phyloP scores from a whole-genome alignment of 305 asterid species.

The Caryopteris hybrid region DNA sequence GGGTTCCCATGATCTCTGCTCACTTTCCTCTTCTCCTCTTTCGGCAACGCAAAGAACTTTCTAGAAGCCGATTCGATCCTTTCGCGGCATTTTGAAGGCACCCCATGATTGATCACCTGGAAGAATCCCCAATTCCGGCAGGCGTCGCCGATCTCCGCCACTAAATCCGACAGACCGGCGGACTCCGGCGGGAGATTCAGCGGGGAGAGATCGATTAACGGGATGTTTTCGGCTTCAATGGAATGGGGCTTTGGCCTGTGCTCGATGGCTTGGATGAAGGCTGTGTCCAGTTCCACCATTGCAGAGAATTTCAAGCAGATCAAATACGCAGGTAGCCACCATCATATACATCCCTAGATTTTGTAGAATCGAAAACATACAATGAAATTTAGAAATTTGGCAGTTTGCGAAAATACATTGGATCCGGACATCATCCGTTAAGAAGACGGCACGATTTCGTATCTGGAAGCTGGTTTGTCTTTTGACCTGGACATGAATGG shows the following conservation, averaged over 20 bases:
- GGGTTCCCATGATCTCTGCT: constrained; percentile 23
- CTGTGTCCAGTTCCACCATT: constrained; percentile 25
- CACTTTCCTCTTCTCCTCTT: constrained; percentile 31
- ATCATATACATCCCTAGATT: no score
- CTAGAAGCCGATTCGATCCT: constrained; percentile 24
- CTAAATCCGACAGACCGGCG: constrained; percentile 1
- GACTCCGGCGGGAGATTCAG: not conserved
- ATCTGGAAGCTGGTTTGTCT: not conserved
- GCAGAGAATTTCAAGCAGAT: not conserved
- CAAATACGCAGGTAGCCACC: no score
- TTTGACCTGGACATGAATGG: no score
- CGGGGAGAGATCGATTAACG: constrained; percentile 36
- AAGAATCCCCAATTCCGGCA: constrained; percentile 40
- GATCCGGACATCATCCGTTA: not conserved
- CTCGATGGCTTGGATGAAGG: constrained; percentile 25
- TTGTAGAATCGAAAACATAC: no score
- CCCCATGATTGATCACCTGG: constrained; percentile 45
- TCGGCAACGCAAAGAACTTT: constrained; percentile 30
- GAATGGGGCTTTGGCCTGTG: constrained; percentile 24
- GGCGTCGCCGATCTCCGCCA: constrained; percentile 24
- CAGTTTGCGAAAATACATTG: constrained; percentile 1
- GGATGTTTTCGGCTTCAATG: constrained; percentile 27
- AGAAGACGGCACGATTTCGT: not conserved
- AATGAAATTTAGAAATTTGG: not conserved
- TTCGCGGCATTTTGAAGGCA: constrained; percentile 18